Percentiles rank a stretch among this genome's conserved stretches.
These are phyloP conservation scores for Danielia reshetovae DNA, from an alignment of 805 yeast species.

Conservation along the genomic window DNA sequence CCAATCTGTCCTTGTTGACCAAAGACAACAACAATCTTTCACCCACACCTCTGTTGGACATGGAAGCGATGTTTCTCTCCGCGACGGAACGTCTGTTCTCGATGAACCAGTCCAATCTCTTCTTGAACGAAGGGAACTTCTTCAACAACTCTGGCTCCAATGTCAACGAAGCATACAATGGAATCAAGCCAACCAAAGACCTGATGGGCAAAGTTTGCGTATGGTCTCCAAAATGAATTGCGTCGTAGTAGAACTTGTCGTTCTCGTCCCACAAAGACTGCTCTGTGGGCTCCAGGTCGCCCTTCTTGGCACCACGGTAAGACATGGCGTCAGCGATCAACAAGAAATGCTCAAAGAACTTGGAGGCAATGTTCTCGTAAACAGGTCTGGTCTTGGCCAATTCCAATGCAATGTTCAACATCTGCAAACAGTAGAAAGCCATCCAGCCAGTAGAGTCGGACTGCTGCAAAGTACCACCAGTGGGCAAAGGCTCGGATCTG, in stretches of 20 bases:
- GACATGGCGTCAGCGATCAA: constrained; percentile 94
- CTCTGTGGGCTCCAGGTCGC: constrained; percentile 40
- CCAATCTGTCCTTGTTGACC: constrained; percentile 75
- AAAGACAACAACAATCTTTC: constrained; percentile 75
- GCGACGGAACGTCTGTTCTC: constrained; percentile 66
- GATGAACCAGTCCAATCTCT: constrained; percentile 80
- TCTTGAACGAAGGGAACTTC: constrained; percentile 76
- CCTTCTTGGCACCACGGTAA: constrained; percentile 43
- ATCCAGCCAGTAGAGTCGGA: constrained; percentile 98
- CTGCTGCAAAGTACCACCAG: constrained; percentile 86
- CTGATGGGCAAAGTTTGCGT: constrained; percentile 76
- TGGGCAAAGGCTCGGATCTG: constrained; percentile 88
- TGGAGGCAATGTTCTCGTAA: constrained; percentile 90
- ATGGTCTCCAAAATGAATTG: constrained; percentile 73
- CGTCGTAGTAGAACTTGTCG: constrained; percentile 86
- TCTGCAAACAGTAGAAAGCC: constrained; percentile 87
- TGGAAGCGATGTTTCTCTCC: constrained; percentile 80
- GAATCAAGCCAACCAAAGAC: constrained; percentile 88
- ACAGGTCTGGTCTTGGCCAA: constrained; percentile 80
- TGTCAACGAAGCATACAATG: constrained; percentile 84
- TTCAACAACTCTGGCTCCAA: constrained; percentile 79
- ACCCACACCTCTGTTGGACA: constrained; percentile 76
- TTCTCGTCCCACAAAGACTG: constrained; percentile 85
- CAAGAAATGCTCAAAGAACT: constrained; percentile 88
- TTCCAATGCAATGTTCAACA: constrained; percentile 90